phyloP scores from a whole-genome alignment of 257 asterid species.

The Buddleja alternifolia region DNA sequence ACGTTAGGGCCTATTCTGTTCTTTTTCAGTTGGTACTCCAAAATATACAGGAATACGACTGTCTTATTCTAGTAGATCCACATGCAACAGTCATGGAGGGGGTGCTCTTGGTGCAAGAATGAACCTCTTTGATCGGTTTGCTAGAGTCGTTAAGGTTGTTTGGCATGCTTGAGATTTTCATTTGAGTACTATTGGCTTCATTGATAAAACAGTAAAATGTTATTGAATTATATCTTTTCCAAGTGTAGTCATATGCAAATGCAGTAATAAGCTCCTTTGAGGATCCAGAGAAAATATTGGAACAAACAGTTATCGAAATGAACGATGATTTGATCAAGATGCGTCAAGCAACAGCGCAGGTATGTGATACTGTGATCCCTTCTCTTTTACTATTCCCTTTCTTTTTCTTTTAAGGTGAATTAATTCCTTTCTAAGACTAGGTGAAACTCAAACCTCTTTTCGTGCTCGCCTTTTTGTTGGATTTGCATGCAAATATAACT shows the following conservation, averaged over 20 bases:
- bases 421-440: not conserved
- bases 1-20: constrained; percentile 11
- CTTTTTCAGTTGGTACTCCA: constrained; percentile 60
- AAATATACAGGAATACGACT: constrained; percentile 53
- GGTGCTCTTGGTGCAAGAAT: constrained; percentile 79
- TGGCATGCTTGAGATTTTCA: constrained; percentile 21
- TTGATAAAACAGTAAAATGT: constrained; percentile 17
- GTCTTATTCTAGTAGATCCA: constrained; percentile 48
- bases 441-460: not conserved
- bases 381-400: constrained; percentile 4
- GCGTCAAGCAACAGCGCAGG: constrained; percentile 99
- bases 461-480: not conserved
- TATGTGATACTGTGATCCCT: constrained; percentile 37
- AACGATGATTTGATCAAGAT: constrained; percentile 84
- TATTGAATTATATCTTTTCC: constrained; percentile 21
- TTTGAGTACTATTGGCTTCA: constrained; percentile 19
- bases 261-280: constrained; percentile 83
- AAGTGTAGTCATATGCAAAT: constrained; percentile 83
- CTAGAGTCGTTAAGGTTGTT: constrained; percentile 92
- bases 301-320: constrained; percentile 93
- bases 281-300: constrained; percentile 97
- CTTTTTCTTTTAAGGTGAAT: not conserved
- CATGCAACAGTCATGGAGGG: constrained; percentile 54
- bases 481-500: not conserved
- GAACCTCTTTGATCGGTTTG: constrained; percentile 93